A percentile compares a stretch with the other conserved stretches of the same genome.
phyloP scores from a whole-genome alignment of 129 eudicot genomes.

The Tanacetum coccineum region DNA sequence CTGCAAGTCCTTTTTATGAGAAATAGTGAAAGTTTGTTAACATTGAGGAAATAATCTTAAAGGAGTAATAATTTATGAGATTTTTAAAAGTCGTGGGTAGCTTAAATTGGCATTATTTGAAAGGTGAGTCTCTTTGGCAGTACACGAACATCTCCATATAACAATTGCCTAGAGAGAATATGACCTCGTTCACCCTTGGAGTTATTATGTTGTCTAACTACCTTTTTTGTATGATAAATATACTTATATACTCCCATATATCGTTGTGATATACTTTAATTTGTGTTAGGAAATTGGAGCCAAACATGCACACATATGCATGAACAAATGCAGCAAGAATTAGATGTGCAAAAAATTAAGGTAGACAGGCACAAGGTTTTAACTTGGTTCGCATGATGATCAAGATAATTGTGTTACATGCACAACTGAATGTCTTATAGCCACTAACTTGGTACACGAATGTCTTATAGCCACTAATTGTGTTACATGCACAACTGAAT shows the following conservation, averaged over 20 bases:
- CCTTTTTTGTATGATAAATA: not conserved
- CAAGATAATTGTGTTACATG: no score
- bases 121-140: slow-evolving; percentile 27
- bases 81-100: slow-evolving; percentile 25
- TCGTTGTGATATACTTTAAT: no score
- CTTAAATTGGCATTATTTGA: slow-evolving; percentile 32
- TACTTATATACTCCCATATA: not conserved
- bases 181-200: slow-evolving; percentile 14
- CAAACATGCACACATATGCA: no score
- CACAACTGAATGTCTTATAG: no score
- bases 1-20: slow-evolving; percentile 32
- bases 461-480: no score
- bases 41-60: slow-evolving; percentile 17
- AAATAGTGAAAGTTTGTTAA: slow-evolving; percentile 31
- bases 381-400: no score
- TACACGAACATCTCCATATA: slow-evolving; percentile 17
- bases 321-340: no score
- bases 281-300: no score
- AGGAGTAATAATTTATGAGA: slow-evolving; percentile 13
- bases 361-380: no score
- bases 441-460: no score
- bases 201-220: not conserved
- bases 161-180: slow-evolving; percentile 29
- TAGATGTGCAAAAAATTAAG: no score
- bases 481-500: no score